Conservation (phyloP, 495 filamentous ascomycete genomes). For the Astrothelium macrocarpum region DNA sequence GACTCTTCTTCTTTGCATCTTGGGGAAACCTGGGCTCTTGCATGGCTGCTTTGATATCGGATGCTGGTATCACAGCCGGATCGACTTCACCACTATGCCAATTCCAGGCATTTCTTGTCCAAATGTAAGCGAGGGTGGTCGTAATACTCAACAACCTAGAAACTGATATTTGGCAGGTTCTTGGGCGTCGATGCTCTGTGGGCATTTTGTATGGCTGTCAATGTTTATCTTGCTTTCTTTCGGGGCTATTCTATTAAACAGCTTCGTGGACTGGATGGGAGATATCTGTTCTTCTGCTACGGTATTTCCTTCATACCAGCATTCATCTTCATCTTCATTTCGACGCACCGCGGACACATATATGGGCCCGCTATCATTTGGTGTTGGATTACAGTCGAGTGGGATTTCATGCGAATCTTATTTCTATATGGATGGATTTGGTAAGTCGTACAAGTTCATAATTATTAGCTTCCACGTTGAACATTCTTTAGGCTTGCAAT, state of each 20-base stretch:
- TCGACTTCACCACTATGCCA: not conserved
- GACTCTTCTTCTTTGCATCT: not conserved
- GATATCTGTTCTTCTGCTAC: slow-evolving; percentile 1
- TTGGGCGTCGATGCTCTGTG: not conserved
- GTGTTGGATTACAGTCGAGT: not conserved
- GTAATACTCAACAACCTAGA: not conserved
- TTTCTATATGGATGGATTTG: not conserved
- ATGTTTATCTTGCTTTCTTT: slow-evolving; percentile 1
- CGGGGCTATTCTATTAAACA: not conserved
- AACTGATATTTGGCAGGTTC: not conserved
- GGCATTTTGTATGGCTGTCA: not conserved
- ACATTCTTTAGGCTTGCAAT: not conserved
- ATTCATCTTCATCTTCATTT: slow-evolving; percentile 1
- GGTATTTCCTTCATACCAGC: not conserved
- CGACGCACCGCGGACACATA: not conserved
- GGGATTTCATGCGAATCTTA: not conserved
- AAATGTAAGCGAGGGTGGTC: not conserved
- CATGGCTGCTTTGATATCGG: slow-evolving; percentile 2
- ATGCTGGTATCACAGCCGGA: not conserved
- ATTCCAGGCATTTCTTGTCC: slow-evolving; percentile 3
- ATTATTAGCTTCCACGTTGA: not conserved
- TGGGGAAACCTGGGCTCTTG: slow-evolving; percentile 2
- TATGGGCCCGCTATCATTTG: not conserved
- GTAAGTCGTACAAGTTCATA: not conserved
- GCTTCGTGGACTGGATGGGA: not conserved